A percentile compares a stretch with the other conserved stretches of the same genome.
These are phyloP conservation scores for Pisolithus sp. DNA, from an alignment of 768 basidiomycete species.

Conservation along the genomic window DNA sequence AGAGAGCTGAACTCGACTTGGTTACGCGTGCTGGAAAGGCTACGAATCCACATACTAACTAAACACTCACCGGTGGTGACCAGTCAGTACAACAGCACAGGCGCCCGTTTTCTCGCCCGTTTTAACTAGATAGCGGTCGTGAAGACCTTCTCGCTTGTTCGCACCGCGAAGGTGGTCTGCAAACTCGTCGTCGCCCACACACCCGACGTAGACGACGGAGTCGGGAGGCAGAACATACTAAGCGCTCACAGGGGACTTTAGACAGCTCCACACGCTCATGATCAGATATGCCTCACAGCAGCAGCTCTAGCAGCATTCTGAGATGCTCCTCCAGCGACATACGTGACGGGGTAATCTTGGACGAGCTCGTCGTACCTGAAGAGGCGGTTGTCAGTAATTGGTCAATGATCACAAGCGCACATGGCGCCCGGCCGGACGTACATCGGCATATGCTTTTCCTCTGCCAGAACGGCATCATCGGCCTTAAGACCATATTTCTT, in stretches of 20 bases:
- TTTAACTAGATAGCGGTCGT: slow-evolving; percentile 84
- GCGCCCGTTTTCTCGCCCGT: slow-evolving; percentile 88
- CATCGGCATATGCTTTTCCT: slow-evolving; percentile 84
- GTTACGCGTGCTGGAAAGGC: not conserved
- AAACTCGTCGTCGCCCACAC: slow-evolving; percentile 87
- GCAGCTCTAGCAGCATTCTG: slow-evolving; percentile 97
- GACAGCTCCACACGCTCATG: slow-evolving; percentile 4
- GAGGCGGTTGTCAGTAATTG: not conserved
- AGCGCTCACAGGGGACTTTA: slow-evolving; percentile 4
- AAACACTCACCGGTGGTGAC: slow-evolving; percentile 70
- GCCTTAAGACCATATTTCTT: slow-evolving; percentile 87
- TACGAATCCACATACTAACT: not conserved
- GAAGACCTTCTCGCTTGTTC: slow-evolving; percentile 87
- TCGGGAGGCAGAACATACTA: slow-evolving; percentile 86
- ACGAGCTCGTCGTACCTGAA: slow-evolving; percentile 85
- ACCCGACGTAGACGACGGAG: slow-evolving; percentile 91
- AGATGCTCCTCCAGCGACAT: slow-evolving; percentile 94
- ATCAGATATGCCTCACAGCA: slow-evolving; percentile 54
- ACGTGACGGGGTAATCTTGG: slow-evolving; percentile 67
- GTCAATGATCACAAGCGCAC: not conserved
- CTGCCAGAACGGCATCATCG: slow-evolving; percentile 95
- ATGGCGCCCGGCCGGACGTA: slow-evolving; percentile 30
- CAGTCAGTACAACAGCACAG: slow-evolving; percentile 93
- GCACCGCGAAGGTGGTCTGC: slow-evolving; percentile 83
- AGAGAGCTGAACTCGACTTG: slow-evolving; percentile 57